Conservation (phyloP, 306 rosid species). For the Castanea sativa region DNA sequence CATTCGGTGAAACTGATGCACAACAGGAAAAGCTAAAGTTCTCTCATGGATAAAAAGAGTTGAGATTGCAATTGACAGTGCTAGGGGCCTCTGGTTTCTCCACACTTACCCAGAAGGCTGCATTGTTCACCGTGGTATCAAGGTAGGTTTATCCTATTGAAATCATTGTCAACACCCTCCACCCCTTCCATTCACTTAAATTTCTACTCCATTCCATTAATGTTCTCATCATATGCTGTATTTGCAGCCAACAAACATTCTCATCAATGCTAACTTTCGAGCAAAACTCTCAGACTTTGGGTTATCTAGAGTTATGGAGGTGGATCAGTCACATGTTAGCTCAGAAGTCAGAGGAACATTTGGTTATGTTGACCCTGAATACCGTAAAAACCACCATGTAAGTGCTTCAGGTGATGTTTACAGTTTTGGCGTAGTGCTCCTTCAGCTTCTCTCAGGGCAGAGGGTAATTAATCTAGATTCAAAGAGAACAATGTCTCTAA, state of each 20-base stretch:
- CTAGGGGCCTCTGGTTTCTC: conserved; percentile 64
- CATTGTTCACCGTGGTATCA: conserved; percentile 69
- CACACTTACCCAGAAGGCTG: conserved; percentile 59
- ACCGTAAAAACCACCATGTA: conserved; percentile 54
- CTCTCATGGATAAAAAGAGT: conserved; percentile 64
- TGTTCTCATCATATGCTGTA: conserved; percentile 5
- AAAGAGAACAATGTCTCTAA: conserved; percentile 44
- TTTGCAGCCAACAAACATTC: conserved; percentile 70
- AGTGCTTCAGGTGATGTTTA: conserved; percentile 67
- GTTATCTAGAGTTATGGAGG: conserved; percentile 56
- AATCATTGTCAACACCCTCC: background rate
- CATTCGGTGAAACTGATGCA: background rate
- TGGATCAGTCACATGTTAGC: conserved; percentile 55
- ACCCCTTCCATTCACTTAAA: background rate
- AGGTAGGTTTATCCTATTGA: conserved; percentile 32
- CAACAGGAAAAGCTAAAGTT: conserved; percentile 44
- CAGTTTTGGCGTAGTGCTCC: conserved; percentile 61
- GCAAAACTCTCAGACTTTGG: conserved; percentile 74
- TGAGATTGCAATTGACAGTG: conserved; percentile 54
- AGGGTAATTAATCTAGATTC: conserved; percentile 46
- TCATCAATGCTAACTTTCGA: conserved; percentile 45
- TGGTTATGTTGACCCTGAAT: conserved; percentile 74
- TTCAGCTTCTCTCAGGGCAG: conserved; percentile 62
- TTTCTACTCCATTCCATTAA: background rate
- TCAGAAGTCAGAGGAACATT: conserved; percentile 77